Evolutionary conservation across 129 eudicot genomes (phyloP).

Genomic region (Ambrosia trifida): DNA sequence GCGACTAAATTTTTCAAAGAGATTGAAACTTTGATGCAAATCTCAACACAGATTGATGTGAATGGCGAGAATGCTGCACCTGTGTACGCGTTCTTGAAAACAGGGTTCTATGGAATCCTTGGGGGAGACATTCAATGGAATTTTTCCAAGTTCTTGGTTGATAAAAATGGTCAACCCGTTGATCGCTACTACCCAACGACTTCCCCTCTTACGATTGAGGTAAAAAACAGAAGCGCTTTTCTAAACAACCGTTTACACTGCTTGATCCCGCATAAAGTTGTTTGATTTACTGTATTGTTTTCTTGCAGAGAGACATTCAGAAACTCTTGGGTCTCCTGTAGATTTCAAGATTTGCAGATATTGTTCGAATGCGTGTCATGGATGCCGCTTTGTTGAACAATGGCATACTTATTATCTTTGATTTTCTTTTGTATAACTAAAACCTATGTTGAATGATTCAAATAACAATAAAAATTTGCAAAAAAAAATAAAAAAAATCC

Average conservation of each 20-base stretch:
- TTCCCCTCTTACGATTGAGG: slow-evolving; percentile 90
- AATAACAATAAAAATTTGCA: background rate
- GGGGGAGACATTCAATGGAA: slow-evolving; percentile 93
- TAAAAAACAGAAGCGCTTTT: slow-evolving; percentile 29
- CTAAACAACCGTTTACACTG: background rate
- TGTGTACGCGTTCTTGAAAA: slow-evolving; percentile 68
- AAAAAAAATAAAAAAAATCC: background rate
- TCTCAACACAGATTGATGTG: slow-evolving; percentile 64
- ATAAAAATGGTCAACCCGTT: slow-evolving; percentile 64
- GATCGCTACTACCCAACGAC: slow-evolving; percentile 93
- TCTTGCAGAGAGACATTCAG: slow-evolving; percentile 75
- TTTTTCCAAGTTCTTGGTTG: slow-evolving; percentile 84
- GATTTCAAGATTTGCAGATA: slow-evolving; percentile 24
- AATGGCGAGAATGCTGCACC: slow-evolving; percentile 77
- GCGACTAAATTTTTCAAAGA: background rate
- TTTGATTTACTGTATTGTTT: slow-evolving; percentile 1
- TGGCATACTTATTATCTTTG: background rate
- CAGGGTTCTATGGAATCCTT: slow-evolving; percentile 73
- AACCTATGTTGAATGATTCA: background rate
- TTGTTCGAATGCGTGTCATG: background rate
- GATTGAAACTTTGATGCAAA: slow-evolving; percentile 12
- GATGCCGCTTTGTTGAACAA: slow-evolving; percentile 19
- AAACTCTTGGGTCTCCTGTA: slow-evolving; percentile 51
- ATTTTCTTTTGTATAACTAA: background rate
- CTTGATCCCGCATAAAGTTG: background rate